phyloP scores from a whole-genome alignment of 306 rosid species.

The Trifolium pratense region DNA sequence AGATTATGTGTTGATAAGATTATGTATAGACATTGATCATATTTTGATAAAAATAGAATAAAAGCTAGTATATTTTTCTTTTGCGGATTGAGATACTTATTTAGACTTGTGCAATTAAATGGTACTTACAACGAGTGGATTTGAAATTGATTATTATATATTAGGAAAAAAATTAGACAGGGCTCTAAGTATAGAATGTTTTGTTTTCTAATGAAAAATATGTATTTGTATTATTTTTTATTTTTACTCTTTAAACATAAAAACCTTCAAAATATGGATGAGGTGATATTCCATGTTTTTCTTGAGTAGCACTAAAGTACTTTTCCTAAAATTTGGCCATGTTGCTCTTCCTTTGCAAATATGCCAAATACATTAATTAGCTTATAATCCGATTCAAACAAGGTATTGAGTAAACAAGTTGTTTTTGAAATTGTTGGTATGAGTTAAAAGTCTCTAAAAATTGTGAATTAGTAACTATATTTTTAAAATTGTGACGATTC shows the following conservation, averaged over 20 bases:
- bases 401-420: too few relatives aligned
- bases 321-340: too few relatives aligned
- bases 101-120: neutral
- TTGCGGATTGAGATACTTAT: neutral
- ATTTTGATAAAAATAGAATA: constrained; percentile 48
- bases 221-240: neutral
- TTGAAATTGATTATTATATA: neutral
- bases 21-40: constrained; percentile 50
- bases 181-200: neutral
- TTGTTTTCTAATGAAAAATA: neutral
- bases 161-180: neutral
- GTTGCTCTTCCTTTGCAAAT: too few relatives aligned
- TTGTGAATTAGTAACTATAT: too few relatives aligned
- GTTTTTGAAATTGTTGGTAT: too few relatives aligned
- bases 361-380: too few relatives aligned
- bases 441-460: too few relatives aligned
- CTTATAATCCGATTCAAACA: too few relatives aligned
- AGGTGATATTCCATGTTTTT: neutral
- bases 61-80: constrained; percentile 37
- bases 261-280: neutral
- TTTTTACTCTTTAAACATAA: neutral
- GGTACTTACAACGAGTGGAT: neutral
- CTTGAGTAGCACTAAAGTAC: too few relatives aligned
- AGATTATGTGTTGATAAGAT: constrained; percentile 38
- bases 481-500: too few relatives aligned